Base-by-base conservation (phyloP, 352 stramenopile genomes). In the Globisporangium camurandrum region DNA sequence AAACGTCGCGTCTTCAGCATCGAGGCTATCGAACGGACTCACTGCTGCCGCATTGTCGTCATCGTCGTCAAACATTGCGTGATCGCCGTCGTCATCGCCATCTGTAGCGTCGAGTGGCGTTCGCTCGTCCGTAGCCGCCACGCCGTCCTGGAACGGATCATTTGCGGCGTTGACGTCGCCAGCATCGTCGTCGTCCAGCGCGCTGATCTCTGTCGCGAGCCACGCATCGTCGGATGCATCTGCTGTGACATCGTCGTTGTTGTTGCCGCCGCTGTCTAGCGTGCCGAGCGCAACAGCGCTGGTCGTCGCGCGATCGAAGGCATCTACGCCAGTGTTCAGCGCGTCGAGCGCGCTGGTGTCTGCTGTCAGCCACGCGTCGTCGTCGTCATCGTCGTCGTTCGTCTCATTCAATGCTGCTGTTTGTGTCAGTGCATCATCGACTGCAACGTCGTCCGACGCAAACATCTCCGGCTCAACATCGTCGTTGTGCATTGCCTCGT, bases 321-420 rank as follows among this genome's bases (percentile, higher is more conserved):
- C 36, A 6, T 7, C 34, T 10, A 17, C 11, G 12, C 36, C 33
- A n/a, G 24, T 26, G n/a, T 19, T n/a, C 2, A 54, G 36, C 1
- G 27, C 49, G 19, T 44, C 40, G 16, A 49, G n/a, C 1, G 49
- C 33, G 16, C 33, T 12, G 2, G 42, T n/a, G 10, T 39, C 42
- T 1, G 51, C 38, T 9, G 12, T 38, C n/a, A 57, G 26, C 51
- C 51, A 57, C n/a, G 51, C 33, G 16, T 51, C 51, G 3, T 46
- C 46, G 4, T 19, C 19, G 11, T 34, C 33, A 30, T 41, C 10
- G 27, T 56, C 20, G 1, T 36, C 26, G n/a, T 19, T 12, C 20
- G 12, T 17, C 34, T 10, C 34, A 12, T 37, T 17, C 30, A 14
- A n/a, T n/a, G n/a, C 23, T n/a, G 46, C 0, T 2, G 14, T 30